Evolutionary conservation across 1,139 yeast species (phyloP).

Genomic region (Taiozyma sp.): DNA sequence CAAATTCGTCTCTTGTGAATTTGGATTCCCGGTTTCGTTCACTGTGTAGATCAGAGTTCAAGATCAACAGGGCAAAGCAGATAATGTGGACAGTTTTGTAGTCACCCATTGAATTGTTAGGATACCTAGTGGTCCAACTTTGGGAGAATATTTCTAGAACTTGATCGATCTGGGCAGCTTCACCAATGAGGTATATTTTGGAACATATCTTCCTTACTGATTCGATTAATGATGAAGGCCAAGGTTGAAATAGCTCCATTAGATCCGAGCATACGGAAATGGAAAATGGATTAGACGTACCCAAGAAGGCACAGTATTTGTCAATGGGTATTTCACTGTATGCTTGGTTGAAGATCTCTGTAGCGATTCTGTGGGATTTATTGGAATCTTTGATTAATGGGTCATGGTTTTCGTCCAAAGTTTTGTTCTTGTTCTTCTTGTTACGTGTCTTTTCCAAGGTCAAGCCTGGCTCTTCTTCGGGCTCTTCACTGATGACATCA

Average conservation of each 20-base stretch:
- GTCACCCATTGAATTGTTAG: constrained; percentile 44
- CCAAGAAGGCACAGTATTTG: constrained; percentile 34
- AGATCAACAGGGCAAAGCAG: constrained; percentile 65
- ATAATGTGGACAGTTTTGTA: constrained; percentile 68
- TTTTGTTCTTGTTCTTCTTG: not conserved
- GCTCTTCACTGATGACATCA: constrained; percentile 17
- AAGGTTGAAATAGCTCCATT: constrained; percentile 25
- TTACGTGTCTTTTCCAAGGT: not conserved
- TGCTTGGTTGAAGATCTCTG: constrained; percentile 26
- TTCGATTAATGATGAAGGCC: constrained; percentile 39
- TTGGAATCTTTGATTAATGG: not conserved
- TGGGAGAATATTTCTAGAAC: constrained; percentile 66
- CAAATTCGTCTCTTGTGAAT: constrained; percentile 39
- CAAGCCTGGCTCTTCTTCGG: constrained; percentile 11
- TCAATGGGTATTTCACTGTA: constrained; percentile 24
- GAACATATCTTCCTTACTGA: constrained; percentile 61
- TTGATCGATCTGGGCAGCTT: constrained; percentile 78
- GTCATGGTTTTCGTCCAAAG: not conserved
- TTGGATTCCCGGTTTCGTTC: constrained; percentile 35
- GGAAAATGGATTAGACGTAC: constrained; percentile 21
- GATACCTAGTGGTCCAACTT: constrained; percentile 55
- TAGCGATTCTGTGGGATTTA: constrained; percentile 21
- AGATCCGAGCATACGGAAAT: constrained; percentile 23
- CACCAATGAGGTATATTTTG: constrained; percentile 71
- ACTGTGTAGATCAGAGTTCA: constrained; percentile 69